phyloP scores from a whole-genome alignment of 2,329 filamentous ascomycete genomes.

The Fusarium tjaetaba region DNA sequence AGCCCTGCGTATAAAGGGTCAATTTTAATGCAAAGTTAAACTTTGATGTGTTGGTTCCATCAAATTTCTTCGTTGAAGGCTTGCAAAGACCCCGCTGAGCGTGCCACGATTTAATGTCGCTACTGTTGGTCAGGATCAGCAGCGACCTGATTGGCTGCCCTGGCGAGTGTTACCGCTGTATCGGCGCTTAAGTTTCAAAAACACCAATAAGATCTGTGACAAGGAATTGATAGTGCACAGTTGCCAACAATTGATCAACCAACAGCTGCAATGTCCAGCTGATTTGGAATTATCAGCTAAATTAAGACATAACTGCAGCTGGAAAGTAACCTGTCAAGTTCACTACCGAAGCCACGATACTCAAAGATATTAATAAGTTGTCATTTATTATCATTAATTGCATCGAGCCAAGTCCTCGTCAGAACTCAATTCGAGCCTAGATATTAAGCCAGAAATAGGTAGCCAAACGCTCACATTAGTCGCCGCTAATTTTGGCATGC shows the following conservation, averaged over 20 bases:
- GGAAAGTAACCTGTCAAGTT: neutral
- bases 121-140: slow-evolving; percentile 7
- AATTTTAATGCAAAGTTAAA: neutral
- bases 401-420: neutral
- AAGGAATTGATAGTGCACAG: slow-evolving; percentile 12
- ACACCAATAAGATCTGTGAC: slow-evolving; percentile 5
- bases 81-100: slow-evolving; percentile 17
- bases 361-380: neutral
- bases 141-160: slow-evolving; percentile 16
- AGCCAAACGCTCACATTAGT: slow-evolving; percentile 57
- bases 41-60: slow-evolving; percentile 1
- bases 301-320: neutral
- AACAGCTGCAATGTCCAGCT: slow-evolving; percentile 8
- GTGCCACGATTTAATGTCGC: slow-evolving; percentile 16
- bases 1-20: neutral
- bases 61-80: slow-evolving; percentile 23
- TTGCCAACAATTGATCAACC: slow-evolving; percentile 7
- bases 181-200: slow-evolving; percentile 30
- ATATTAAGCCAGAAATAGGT: neutral
- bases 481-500: slow-evolving; percentile 86
- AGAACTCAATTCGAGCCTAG: slow-evolving; percentile 9
- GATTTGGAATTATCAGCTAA: slow-evolving; percentile 5
- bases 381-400: slow-evolving; percentile 24
- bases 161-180: slow-evolving; percentile 25
- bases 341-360: neutral